Percentiles rank a stretch among this genome's conserved stretches.
Evolutionary conservation across 2,329 filamentous ascomycete genomes (phyloP).

Genomic region (Chaetomiaceae sp.): DNA sequence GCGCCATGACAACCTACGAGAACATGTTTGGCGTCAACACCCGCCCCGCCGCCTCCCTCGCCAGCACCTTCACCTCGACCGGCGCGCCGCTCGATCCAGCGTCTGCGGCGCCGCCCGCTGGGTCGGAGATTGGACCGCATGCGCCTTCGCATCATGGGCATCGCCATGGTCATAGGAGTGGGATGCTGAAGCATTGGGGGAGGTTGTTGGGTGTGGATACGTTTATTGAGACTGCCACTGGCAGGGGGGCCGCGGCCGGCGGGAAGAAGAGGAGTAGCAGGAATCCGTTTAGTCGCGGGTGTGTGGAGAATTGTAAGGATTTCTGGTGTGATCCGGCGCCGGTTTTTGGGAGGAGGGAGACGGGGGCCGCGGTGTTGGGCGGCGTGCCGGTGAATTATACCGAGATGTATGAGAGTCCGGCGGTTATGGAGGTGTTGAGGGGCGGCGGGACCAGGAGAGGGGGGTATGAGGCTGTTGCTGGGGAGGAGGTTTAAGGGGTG

Average conservation of each 20-base stretch:
- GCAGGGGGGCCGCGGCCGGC: slow-evolving; percentile 70
- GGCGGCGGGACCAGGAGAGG: slow-evolving; percentile 39
- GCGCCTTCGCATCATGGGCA: slow-evolving; percentile 33
- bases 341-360: slow-evolving; percentile 69
- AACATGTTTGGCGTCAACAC: slow-evolving; percentile 82
- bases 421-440: slow-evolving; percentile 51
- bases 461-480: slow-evolving; percentile 61
- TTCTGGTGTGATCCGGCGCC: slow-evolving; percentile 93
- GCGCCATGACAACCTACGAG: slow-evolving; percentile 93
- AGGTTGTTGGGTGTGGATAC: slow-evolving; percentile 85
- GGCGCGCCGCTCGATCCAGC: slow-evolving; percentile 65
- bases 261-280: slow-evolving; percentile 41
- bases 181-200: slow-evolving; percentile 74
- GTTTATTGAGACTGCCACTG: slow-evolving; percentile 88
- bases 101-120: slow-evolving; percentile 55
- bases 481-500: slow-evolving; percentile 46
- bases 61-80: slow-evolving; percentile 73
- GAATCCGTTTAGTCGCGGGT: slow-evolving; percentile 75
- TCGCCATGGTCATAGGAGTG: slow-evolving; percentile 40
- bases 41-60: slow-evolving; percentile 52
- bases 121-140: slow-evolving; percentile 38
- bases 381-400: slow-evolving; percentile 83
- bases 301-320: slow-evolving; percentile 86
- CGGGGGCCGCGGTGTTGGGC: slow-evolving; percentile 69
- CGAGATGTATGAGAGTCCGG: slow-evolving; percentile 80